A percentile compares a stretch with the other conserved stretches of the same genome.
phyloP scores from a whole-genome alignment of 2,329 filamentous ascomycete genomes.

The Hypoxylon sp. region DNA sequence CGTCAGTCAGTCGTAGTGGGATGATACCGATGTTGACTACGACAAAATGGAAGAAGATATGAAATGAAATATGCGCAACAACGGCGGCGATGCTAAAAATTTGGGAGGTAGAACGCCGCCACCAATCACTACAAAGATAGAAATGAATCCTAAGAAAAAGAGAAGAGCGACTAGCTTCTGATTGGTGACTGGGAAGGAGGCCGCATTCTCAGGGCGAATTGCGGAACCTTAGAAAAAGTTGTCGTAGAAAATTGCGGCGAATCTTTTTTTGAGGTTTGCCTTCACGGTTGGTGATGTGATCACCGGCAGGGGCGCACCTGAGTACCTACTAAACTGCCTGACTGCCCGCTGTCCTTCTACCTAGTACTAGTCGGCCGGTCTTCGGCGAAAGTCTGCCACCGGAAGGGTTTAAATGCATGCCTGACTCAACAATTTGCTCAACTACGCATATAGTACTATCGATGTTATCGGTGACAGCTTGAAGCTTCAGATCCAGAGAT shows the following conservation, averaged over 20 bases:
- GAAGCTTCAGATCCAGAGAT: background rate
- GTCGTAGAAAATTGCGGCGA: constrained; percentile 32
- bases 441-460: constrained; percentile 24
- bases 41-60: constrained; percentile 1
- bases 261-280: constrained; percentile 33
- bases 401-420: constrained; percentile 19
- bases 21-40: background rate
- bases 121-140: constrained; percentile 33
- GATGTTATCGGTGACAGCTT: constrained; percentile 1
- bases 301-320: constrained; percentile 27
- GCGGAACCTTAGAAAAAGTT: constrained; percentile 4
- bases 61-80: constrained; percentile 22
- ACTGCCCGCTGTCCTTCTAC: constrained; percentile 12
- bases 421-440: constrained; percentile 32
- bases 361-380: constrained; percentile 38
- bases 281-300: constrained; percentile 29
- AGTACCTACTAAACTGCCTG: too few species aligned
- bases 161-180: constrained; percentile 36
- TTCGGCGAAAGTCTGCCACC: constrained; percentile 41
- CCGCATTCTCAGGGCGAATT: constrained; percentile 38
- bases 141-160: constrained; percentile 34
- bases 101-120: constrained; percentile 17
- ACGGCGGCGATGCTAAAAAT: constrained; percentile 13
- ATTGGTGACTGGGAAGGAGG: constrained; percentile 36
- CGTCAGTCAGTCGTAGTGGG: constrained; percentile 17